Conservation (phyloP, 768 basidiomycete species). For the Phaeolepiota aurea region DNA sequence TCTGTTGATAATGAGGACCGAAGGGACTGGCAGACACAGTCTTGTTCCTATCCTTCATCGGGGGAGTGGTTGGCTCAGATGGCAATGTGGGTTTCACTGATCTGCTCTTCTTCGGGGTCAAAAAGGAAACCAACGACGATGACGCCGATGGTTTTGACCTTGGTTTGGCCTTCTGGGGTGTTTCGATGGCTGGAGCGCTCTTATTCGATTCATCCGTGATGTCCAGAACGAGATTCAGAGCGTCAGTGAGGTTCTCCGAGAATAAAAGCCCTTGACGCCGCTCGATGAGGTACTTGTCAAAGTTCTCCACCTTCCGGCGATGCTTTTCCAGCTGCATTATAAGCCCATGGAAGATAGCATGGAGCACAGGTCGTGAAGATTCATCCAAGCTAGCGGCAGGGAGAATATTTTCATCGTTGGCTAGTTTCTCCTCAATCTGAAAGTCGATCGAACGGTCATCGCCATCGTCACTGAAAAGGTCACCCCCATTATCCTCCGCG, state of each 20-base stretch:
- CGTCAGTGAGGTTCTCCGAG: slow-evolving; percentile 87
- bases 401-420: slow-evolving; percentile 45
- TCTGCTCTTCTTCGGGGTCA: slow-evolving; percentile 70
- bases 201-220: slow-evolving; percentile 37
- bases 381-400: slow-evolving; percentile 68
- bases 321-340: slow-evolving; percentile 78
- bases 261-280: slow-evolving; percentile 85
- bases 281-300: slow-evolving; percentile 80
- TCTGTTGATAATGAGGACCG: slow-evolving; percentile 76
- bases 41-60: slow-evolving; percentile 28
- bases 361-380: slow-evolving; percentile 67
- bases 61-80: slow-evolving; percentile 37
- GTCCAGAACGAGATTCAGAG: slow-evolving; percentile 68
- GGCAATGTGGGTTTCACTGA: slow-evolving; percentile 21
- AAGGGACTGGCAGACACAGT: slow-evolving; percentile 67
- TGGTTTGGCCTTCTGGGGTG: slow-evolving; percentile 28
- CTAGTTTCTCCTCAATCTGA: slow-evolving; percentile 55
- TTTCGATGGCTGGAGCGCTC: slow-evolving; percentile 16
- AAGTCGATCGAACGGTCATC: slow-evolving; percentile 83
- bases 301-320: slow-evolving; percentile 63
- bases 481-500: background rate
- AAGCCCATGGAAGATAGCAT: slow-evolving; percentile 74
- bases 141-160: slow-evolving; percentile 48
- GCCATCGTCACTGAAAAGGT: slow-evolving; percentile 36
- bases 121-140: slow-evolving; percentile 64